Percentiles rank a stretch among this genome's conserved stretches.
Conservation (phyloP, 2,329 filamentous ascomycete genomes). For the Rachicladosporium sp. region DNA sequence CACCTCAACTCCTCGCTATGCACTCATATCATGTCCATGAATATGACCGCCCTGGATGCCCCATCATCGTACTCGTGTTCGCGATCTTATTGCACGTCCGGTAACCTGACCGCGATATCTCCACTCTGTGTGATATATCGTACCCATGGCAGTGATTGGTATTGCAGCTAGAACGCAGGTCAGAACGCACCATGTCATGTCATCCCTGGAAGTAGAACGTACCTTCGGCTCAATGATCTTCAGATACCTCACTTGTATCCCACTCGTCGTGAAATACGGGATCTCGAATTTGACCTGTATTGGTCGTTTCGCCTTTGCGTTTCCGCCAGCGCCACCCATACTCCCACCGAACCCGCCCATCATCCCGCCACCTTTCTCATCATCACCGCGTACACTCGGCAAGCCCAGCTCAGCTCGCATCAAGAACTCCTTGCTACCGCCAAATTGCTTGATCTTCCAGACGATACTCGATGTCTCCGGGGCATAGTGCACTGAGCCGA, state of each 20-base stretch:
- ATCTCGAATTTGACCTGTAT: constrained; percentile 99
- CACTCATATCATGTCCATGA: too few relatives aligned
- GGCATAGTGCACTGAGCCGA: constrained; percentile 92
- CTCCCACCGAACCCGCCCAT: constrained; percentile 93
- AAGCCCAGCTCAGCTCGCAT: constrained; percentile 95
- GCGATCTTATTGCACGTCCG: constrained; percentile 48
- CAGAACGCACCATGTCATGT: background rate
- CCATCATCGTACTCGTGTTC: background rate
- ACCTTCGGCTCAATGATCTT: constrained; percentile 99
- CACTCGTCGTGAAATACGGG: constrained; percentile 99
- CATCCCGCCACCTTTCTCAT: constrained; percentile 93
- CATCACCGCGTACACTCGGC: constrained; percentile 86
- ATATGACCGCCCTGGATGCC: too few relatives aligned
- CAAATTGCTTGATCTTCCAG: constrained; percentile 99
- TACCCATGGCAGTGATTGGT: constrained; percentile 93
- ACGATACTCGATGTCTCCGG: constrained; percentile 95
- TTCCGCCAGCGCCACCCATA: constrained; percentile 84
- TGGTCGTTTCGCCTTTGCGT: constrained; percentile 88
- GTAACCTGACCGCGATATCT: constrained; percentile 87
- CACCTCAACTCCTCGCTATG: too few relatives aligned
- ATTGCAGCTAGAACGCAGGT: constrained; percentile 62
- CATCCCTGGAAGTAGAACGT: constrained; percentile 12
- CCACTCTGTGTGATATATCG: constrained; percentile 97
- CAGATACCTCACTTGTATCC: constrained; percentile 93
- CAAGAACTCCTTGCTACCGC: constrained; percentile 93